Evolutionary conservation across 352 stramenopile genomes (phyloP).

Genomic region (Hyaloperonospora brassicae): DNA sequence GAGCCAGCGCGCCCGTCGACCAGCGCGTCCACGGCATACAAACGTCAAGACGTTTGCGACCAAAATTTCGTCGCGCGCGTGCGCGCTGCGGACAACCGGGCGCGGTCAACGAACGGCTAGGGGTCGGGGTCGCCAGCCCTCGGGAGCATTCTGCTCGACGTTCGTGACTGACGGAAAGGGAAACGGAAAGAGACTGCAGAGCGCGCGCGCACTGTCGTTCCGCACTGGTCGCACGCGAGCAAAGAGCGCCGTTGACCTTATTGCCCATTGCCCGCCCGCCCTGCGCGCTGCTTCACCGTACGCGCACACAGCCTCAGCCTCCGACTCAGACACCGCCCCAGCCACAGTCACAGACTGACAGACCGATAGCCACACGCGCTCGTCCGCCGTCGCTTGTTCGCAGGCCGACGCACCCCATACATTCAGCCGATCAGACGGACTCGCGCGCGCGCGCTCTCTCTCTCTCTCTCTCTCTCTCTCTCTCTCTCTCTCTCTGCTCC

Average conservation of each 20-base stretch:
- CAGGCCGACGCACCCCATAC: not conserved
- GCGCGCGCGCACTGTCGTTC: conserved; percentile 9
- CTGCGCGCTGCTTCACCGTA: not conserved
- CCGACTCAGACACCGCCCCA: not conserved
- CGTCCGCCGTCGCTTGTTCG: too few relatives aligned
- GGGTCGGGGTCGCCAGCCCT: too few relatives aligned
- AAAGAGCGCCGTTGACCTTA: not conserved
- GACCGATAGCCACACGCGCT: not conserved
- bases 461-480: too few relatives aligned
- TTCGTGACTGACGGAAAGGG: conserved; percentile 25
- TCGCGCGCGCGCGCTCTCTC: too few relatives aligned
- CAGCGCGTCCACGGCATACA: too few relatives aligned
- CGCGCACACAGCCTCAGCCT: conserved; percentile 23
- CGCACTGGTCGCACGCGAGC: not conserved
- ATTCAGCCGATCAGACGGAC: too few relatives aligned
- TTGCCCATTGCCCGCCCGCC: not conserved
- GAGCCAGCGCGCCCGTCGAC: too few relatives aligned
- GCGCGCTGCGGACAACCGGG: too few relatives aligned
- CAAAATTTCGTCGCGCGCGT: too few relatives aligned
- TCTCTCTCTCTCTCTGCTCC: too few relatives aligned
- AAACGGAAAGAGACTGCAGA: conserved; percentile 20
- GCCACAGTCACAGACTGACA: not conserved
- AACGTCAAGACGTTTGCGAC: too few relatives aligned
- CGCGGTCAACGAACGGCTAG: too few relatives aligned
- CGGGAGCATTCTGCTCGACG: conserved; percentile 20